phyloP scores from a whole-genome alignment of 2,329 filamentous ascomycete genomes.

The Talaromyces sp. region DNA sequence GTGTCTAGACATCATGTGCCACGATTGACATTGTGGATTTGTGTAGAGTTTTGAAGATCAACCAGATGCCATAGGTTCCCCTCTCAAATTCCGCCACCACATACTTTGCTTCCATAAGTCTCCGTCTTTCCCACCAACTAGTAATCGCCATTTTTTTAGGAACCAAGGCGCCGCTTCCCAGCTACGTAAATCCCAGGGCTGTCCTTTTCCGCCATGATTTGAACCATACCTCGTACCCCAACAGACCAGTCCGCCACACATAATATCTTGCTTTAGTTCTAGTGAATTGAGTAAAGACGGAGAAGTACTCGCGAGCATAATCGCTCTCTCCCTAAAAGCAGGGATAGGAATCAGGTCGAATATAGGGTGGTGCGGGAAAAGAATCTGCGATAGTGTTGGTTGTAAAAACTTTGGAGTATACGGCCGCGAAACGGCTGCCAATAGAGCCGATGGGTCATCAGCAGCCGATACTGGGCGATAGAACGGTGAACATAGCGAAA shows the following conservation, averaged over 20 bases:
- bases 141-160: slow-evolving; percentile 28
- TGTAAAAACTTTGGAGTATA: slow-evolving; percentile 16
- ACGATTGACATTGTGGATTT: neutral
- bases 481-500: slow-evolving; percentile 13
- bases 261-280: slow-evolving; percentile 19
- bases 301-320: slow-evolving; percentile 13
- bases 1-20: neutral
- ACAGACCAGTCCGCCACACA: slow-evolving; percentile 18
- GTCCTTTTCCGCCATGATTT: slow-evolving; percentile 28
- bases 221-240: slow-evolving; percentile 12
- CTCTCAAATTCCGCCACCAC: slow-evolving; percentile 13
- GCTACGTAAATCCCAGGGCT: slow-evolving; percentile 39
- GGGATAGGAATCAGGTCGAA: slow-evolving; percentile 17
- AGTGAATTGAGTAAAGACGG: slow-evolving; percentile 11
- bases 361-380: slow-evolving; percentile 18
- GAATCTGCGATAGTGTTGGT: slow-evolving; percentile 16
- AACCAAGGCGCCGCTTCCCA: slow-evolving; percentile 33
- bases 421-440: slow-evolving; percentile 6
- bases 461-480: slow-evolving; percentile 5
- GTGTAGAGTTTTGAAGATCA: neutral
- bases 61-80: neutral
- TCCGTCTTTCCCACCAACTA: slow-evolving; percentile 9
- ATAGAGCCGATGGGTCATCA: slow-evolving; percentile 10
- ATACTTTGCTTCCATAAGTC: slow-evolving; percentile 10
- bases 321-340: slow-evolving; percentile 11